Evolutionary conservation across 106 monocot species (phyloP).

Genomic region (Dendrobium nobile): DNA sequence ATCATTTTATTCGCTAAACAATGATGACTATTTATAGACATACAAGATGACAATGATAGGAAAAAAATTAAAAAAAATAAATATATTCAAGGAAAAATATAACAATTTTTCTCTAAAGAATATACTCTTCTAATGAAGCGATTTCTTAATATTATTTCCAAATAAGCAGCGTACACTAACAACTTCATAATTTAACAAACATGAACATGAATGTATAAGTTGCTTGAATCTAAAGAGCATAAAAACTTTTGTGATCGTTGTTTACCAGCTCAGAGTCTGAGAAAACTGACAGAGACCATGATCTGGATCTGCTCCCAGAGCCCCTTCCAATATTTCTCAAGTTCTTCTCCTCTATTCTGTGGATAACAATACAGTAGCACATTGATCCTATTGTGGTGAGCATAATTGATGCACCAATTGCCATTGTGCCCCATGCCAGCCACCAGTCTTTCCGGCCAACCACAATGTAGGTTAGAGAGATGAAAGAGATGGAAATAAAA

Average conservation of each 20-base stretch:
- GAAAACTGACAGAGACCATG: slow-evolving; percentile 26
- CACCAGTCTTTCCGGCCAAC: slow-evolving; percentile 46
- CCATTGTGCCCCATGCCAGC: slow-evolving; percentile 55
- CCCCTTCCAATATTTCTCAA: slow-evolving; percentile 36
- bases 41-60: too few relatives aligned
- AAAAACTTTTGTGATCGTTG: slow-evolving; percentile 64
- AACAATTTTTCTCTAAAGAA: too few relatives aligned
- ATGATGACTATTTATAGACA: too few relatives aligned
- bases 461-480: slow-evolving; percentile 57
- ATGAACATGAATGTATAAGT: neutral
- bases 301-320: slow-evolving; percentile 40
- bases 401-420: slow-evolving; percentile 58
- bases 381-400: slow-evolving; percentile 53
- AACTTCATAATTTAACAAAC: neutral
- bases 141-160: neutral
- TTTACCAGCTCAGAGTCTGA: slow-evolving; percentile 59
- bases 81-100: too few relatives aligned
- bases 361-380: slow-evolving; percentile 59
- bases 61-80: too few relatives aligned
- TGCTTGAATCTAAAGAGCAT: slow-evolving; percentile 39
- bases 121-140: neutral
- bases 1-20: too few relatives aligned
- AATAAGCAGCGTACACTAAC: neutral
- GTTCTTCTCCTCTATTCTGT: slow-evolving; percentile 53
- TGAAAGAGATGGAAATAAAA: slow-evolving; percentile 58